Percentiles rank a stretch among this genome's conserved stretches.
Conservation (phyloP, 345 rosid genomes). For the Populus nigra region DNA sequence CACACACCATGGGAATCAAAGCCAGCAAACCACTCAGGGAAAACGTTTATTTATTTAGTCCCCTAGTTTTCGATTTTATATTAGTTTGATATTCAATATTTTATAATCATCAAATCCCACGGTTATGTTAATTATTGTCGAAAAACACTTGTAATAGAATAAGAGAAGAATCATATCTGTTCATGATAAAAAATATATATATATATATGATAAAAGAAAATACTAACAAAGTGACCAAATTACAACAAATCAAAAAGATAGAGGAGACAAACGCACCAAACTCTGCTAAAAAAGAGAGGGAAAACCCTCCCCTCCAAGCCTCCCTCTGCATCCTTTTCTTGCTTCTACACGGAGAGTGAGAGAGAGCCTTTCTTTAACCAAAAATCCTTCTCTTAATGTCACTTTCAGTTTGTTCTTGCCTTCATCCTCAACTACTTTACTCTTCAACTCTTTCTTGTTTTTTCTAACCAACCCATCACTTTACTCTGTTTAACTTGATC, state of each 20-base stretch:
- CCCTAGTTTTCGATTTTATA: background rate
- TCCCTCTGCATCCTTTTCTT: background rate
- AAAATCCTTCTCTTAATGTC: background rate
- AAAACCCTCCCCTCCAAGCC: background rate
- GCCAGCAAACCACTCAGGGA: background rate
- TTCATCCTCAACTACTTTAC: background rate
- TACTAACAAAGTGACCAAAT: background rate
- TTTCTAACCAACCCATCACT: background rate
- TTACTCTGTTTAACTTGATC: background rate
- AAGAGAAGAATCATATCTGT: no score
- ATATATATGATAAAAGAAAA: no score
- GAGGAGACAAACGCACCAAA: background rate
- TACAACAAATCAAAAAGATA: background rate
- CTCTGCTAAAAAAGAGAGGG: background rate
- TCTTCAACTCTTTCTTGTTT: background rate
- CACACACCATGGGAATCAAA: background rate
- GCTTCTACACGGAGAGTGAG: background rate
- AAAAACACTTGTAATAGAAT: no score
- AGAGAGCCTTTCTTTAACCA: no score
- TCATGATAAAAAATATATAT: no score
- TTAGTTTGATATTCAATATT: no score
- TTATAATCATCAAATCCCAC: no score
- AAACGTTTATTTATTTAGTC: background rate
- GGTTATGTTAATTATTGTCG: no score
- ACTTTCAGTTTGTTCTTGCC: background rate